Evolutionary conservation across 345 rosid species (phyloP).

Genomic region (Gossypium rotundifolium): DNA sequence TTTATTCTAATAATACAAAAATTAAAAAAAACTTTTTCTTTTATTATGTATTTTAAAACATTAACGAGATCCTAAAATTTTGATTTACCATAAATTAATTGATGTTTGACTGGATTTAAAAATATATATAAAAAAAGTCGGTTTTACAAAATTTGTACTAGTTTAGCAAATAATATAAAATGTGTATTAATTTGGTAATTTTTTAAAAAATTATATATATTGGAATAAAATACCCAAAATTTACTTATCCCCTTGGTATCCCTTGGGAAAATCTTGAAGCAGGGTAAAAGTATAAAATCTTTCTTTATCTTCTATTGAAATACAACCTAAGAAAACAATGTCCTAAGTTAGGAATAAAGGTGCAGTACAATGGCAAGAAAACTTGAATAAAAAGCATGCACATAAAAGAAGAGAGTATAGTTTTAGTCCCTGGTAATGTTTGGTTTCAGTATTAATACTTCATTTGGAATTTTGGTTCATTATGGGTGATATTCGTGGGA

Average conservation of each 20-base stretch:
- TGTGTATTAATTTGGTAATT: too few species aligned
- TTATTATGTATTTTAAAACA: too few species aligned
- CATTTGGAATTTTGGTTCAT: neutral
- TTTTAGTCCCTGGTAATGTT: neutral
- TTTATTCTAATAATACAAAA: too few species aligned
- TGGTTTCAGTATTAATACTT: neutral
- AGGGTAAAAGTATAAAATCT: neutral
- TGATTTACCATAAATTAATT: too few species aligned
- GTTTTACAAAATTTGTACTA: too few species aligned
- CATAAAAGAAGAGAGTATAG: neutral
- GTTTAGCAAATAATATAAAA: too few species aligned
- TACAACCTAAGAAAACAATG: neutral
- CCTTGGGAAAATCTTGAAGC: neutral
- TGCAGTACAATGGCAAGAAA: neutral
- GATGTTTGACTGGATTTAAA: too few species aligned
- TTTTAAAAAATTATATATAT: too few species aligned
- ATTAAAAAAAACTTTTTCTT: too few species aligned
- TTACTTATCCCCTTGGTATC: neutral
- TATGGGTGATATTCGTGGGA: neutral
- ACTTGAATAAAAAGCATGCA: neutral
- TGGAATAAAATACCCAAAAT: neutral
- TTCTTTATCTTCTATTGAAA: neutral
- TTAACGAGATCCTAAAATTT: too few species aligned
- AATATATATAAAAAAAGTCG: too few species aligned
- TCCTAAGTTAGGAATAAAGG: slow-evolving; percentile 1